A percentile compares a stretch with the other conserved stretches of the same genome.
These are phyloP conservation scores for Marchantia paleacea DNA, from an alignment of 225 moss, liverwort and hornwort species.

Conservation along the genomic window DNA sequence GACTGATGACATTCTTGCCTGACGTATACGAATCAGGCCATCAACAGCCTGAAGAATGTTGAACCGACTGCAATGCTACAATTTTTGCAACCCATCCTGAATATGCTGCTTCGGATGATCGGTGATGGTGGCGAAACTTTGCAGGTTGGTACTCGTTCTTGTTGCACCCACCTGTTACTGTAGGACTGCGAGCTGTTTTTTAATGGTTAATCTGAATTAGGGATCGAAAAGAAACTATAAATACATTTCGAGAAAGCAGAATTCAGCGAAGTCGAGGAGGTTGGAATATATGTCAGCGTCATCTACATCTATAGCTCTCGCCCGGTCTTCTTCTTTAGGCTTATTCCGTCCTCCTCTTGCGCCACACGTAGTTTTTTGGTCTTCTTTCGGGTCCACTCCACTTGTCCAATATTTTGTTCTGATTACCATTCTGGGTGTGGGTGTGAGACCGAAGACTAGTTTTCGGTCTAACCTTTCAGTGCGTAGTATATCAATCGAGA, in stretches of 20 bases:
- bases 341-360: too few species aligned
- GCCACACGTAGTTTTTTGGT: too few species aligned
- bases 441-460: too few species aligned
- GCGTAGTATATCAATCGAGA: too few species aligned
- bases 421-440: too few species aligned
- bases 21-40: slow-evolving; percentile 47
- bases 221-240: background rate
- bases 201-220: background rate
- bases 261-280: background rate
- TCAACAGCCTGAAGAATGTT: slow-evolving; percentile 84
- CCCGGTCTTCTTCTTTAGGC: too few species aligned
- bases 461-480: too few species aligned
- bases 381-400: too few species aligned
- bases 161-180: background rate
- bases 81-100: slow-evolving; percentile 86
- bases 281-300: background rate
- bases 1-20: background rate
- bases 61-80: slow-evolving; percentile 85
- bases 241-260: background rate
- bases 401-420: too few species aligned
- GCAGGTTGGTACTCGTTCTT: slow-evolving; percentile 47
- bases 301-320: too few species aligned
- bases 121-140: slow-evolving; percentile 94
- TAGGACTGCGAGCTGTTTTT: background rate
- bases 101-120: slow-evolving; percentile 95